Conservation (phyloP, 768 basidiomycete species). For the Mycena maculata region DNA sequence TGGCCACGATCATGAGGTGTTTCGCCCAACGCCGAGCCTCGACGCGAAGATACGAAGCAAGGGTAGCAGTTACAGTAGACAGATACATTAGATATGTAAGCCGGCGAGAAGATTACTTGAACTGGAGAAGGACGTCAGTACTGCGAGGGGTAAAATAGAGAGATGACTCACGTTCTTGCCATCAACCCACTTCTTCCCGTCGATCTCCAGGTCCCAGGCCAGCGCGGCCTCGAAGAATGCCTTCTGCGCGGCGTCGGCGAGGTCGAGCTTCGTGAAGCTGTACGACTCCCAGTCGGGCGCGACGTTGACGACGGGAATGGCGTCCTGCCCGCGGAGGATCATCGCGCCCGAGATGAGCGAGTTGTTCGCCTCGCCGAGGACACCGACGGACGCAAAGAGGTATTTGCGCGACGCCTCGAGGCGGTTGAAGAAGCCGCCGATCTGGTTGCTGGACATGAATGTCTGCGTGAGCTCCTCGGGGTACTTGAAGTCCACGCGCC, state of each 20-base stretch:
- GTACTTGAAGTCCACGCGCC: conserved; percentile 98
- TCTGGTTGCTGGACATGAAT: conserved; percentile 96
- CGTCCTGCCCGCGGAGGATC: conserved; percentile 85
- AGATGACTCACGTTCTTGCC: conserved; percentile 82
- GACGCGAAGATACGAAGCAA: too few relatives aligned
- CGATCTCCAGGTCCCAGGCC: conserved; percentile 92
- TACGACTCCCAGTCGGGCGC: conserved; percentile 97
- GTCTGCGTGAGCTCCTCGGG: conserved; percentile 90
- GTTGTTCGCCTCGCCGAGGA: conserved; percentile 84
- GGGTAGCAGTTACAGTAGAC: too few relatives aligned
- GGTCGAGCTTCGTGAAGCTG: conserved; percentile 79
- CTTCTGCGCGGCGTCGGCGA: conserved; percentile 80
- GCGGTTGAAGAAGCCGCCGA: conserved; percentile 97
- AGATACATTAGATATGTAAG: conserved; percentile 26
- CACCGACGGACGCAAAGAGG: conserved; percentile 93
- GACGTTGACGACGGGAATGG: conserved; percentile 74
- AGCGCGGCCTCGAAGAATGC: conserved; percentile 92
- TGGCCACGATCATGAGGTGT: too few relatives aligned
- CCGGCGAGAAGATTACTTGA: conserved; percentile 46
- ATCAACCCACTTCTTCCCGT: conserved; percentile 92
- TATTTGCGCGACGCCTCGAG: conserved; percentile 98
- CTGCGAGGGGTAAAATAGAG: background rate
- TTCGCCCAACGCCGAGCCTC: too few relatives aligned
- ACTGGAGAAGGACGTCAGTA: conserved; percentile 39
- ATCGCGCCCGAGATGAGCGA: conserved; percentile 85